Evolutionary conservation across 371 early-diverging fungal species (phyloP), one percentile per base, ranked within the genome.

Genomic region (Rhizopus microsporus): DNA sequence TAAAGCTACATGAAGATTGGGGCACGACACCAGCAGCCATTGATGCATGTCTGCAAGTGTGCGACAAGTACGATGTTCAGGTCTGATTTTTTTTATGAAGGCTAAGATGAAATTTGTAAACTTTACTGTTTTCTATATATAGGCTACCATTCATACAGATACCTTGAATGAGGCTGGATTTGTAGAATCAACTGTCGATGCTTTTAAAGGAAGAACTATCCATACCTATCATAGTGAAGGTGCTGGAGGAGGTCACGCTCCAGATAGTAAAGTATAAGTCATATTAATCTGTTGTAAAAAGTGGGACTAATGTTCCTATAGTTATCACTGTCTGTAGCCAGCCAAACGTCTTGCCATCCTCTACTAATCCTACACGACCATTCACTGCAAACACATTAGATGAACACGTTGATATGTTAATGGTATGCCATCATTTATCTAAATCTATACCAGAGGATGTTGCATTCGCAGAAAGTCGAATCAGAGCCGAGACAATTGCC

Each of bases 381-480:
- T 97, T 81, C 62, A 93, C 95, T 35, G 72, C 80, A 37, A 97
- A 97, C 73, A 97, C 97, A 5, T 77, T 95, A 38, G 97, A 97
- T 69, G 97, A 97, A 64, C 97, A 97, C 65, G 85, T 97, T 34
- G 97, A 97, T 66, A 95, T 97, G 97, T 73, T 97, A 44, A 95
- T 95, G 96, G 96, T 93, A n/a, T 97, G 97, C 68, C 97, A 97
- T 68, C 97, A 97, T 61, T 75, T 97, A 54, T 89, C 89, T 55
- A 90, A 88, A 67, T 85, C 87, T 40, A 88, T 97, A 37, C 94
- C 95, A 4, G 97, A 97, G 72, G 97, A 97, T 67, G 89, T 95
- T 15, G 89, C 93, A 4, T 97, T 97, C 78, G 96, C 97, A 3
- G 97, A 97, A 71, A 89, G 89, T 59, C 84, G 97, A 56, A 97